These are phyloP conservation scores for Phlyctochytrium bullatum DNA, from an alignment of 192 early-diverging fungal genomes.

Conservation along the genomic window DNA sequence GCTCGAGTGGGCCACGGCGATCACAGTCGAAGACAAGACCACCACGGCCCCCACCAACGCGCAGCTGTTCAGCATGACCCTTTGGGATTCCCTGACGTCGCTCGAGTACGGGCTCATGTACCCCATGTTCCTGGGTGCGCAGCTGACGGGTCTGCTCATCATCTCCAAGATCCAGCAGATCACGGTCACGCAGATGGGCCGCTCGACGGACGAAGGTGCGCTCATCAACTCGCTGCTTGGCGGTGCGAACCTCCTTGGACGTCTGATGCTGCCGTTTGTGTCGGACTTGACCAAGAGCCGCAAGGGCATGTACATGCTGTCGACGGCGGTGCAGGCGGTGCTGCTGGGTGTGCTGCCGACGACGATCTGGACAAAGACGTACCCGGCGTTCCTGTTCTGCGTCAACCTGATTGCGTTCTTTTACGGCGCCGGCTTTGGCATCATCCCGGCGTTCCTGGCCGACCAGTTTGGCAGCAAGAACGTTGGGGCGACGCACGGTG, in stretches of 20 bases:
- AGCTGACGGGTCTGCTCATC: constrained; percentile 42
- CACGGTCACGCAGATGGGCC: constrained; percentile 31
- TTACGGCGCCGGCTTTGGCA: constrained; percentile 76
- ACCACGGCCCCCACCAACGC: background rate
- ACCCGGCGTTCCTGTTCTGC: constrained; percentile 58
- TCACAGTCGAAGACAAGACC: background rate
- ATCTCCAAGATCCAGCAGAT: constrained; percentile 44
- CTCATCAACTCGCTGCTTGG: constrained; percentile 36
- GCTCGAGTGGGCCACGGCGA: background rate
- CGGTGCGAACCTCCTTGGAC: constrained; percentile 35
- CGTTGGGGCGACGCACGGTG: constrained; percentile 69
- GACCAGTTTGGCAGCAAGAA: constrained; percentile 83
- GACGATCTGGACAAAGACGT: constrained; percentile 51
- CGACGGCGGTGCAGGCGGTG: constrained; percentile 56
- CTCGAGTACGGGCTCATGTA: constrained; percentile 26
- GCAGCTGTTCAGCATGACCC: constrained; percentile 22
- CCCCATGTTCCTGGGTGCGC: constrained; percentile 14
- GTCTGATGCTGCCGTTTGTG: constrained; percentile 27
- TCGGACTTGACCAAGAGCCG: constrained; percentile 47
- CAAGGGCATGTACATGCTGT: constrained; percentile 65
- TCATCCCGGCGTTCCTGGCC: constrained; percentile 71
- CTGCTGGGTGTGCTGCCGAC: constrained; percentile 59
- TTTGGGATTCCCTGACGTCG: constrained; percentile 23
- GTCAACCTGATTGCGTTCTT: constrained; percentile 65
- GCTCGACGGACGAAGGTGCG: constrained; percentile 18